Evolutionary conservation across 805 yeast species (phyloP), one percentile per base, ranked within the genome.

Genomic region (Saccharomycopsis synnaedendra): DNA sequence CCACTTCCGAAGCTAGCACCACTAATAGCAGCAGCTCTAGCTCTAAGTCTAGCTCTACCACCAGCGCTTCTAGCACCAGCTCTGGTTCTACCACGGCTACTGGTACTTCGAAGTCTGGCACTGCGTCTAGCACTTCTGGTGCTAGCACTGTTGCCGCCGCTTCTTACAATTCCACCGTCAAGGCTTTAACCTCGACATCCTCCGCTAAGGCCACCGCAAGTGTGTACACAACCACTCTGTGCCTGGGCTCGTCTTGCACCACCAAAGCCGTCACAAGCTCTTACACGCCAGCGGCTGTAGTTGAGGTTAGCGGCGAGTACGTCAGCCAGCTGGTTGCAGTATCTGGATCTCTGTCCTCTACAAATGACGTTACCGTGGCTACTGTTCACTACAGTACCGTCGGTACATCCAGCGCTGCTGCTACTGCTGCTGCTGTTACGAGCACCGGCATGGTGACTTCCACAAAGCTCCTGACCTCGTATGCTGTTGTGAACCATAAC

Each of bases 51-150:
- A 34, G 40, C 31, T 33, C 40, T 27, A 32, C 40, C 30, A 11
- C 39, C 43, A 41, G 29, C 32, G 30, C 44, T 44, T 37, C 46
- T 2, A 31, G 33, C 34, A 30, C 43, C 32, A n/a, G 40, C 41
- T 40, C 33, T 41, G 36, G 43, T 40, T 35, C 29, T 27, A 28
- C 42, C 10, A 27, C 41, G 2, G 19, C 33, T 37, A 33, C 34
- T 45, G 5, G 40, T 33, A 33, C 30, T 33, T 11, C 48, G 28
- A 36, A 36, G 10, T 6, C 41, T 44, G 42, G 34, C 38, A 43
- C 28, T n/a, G 5, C 7, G 4, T 8, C 10, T 44, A 19, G 32
- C 43, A 33, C 44, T 10, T 30, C 44, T 36, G 44, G 19, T 9
- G 6, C 44, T 31, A 31, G n/a, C 19, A 42, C 42, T 42, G n/a